Evolutionary conservation across 1,284 basidiomycete genomes (phyloP).

Genomic region (Ceratorhiza oryzae-sativae): DNA sequence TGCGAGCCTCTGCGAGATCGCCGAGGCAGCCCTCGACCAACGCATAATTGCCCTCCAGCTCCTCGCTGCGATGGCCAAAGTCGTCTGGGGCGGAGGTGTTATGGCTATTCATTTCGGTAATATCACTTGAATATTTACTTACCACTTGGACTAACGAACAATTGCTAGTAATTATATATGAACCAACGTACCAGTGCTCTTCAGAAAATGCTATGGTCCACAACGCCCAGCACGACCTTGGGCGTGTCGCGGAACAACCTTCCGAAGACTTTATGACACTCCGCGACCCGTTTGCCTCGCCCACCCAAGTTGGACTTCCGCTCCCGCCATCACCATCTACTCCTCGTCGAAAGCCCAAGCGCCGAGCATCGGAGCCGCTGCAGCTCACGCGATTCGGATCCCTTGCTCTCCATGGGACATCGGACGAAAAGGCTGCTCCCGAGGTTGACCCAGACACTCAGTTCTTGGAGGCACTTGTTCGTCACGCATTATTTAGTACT

Average conservation of each 20-base stretch:
- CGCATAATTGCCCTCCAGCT: neutral
- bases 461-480: constrained; percentile 27
- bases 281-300: constrained; percentile 30
- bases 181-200: neutral
- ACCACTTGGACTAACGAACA: neutral
- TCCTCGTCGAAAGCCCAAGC: constrained; percentile 27
- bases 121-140: neutral
- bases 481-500: constrained; percentile 28
- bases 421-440: constrained; percentile 2
- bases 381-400: constrained; percentile 31
- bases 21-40: neutral
- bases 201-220: neutral
- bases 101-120: constrained; percentile 34
- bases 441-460: constrained; percentile 21
- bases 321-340: constrained; percentile 19
- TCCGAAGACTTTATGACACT: constrained; percentile 36
- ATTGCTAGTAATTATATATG: constrained; percentile 22
- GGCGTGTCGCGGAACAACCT: constrained; percentile 20
- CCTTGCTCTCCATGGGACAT: neutral
- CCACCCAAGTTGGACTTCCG: constrained; percentile 20
- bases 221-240: neutral
- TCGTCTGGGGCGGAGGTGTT: constrained; percentile 20
- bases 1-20: neutral
- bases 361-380: constrained; percentile 27
- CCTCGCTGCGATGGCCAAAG: constrained; percentile 6